Base-by-base conservation (phyloP, 2,329 filamentous ascomycete species). In the Neopestalotiopsis sp. region DNA sequence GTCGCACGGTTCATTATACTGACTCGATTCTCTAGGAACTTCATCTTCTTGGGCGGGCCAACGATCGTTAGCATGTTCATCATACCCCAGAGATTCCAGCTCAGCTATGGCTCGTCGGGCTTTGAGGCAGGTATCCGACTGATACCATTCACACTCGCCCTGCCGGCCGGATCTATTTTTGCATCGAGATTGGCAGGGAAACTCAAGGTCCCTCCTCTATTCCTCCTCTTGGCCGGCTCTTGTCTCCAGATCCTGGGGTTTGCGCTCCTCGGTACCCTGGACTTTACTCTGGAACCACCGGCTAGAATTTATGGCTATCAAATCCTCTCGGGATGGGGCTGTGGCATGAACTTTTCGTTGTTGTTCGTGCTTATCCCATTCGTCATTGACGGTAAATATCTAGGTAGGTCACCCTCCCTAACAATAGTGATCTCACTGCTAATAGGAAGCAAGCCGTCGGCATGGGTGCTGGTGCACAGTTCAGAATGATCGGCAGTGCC, bases 401-500 rank as follows among this genome's bases (percentile, higher is more conserved):
- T 68, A 28, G 72, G 74, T 75, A 62, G 67, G 73, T 63, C 6
- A 14, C 2, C 14, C 7, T 52, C 13, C 5, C 45, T 2, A 1
- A 4, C 5, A 20, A 52, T 20, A 20, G 5, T 17, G n/a, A 3
- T 52, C n/a, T 9, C 4, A 4, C 4, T 52, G 6, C 45, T 52
- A 20, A 52, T 1, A 52, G 5, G 1, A 9, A 10, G n/a, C 3
- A 4, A 75, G 74, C 72, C 28, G 72, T 73, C n/a, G 73, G 61
- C 0, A 67, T 75, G 65, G 74, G 70, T 2, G 67, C 72, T 0
- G 73, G 67, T 2, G 40, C 64, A 1, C 74, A 75, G 52, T 72
- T 73, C n/a, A 67, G 73, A 17, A 69, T 71, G n/a, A 74, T 75
- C 49, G 74, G 74, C 2, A 65, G 74, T 13, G 24, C 70, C 2